Evolutionary conservation across 768 basidiomycete species (phyloP).

Genomic region (Infundibulicybe gibba): DNA sequence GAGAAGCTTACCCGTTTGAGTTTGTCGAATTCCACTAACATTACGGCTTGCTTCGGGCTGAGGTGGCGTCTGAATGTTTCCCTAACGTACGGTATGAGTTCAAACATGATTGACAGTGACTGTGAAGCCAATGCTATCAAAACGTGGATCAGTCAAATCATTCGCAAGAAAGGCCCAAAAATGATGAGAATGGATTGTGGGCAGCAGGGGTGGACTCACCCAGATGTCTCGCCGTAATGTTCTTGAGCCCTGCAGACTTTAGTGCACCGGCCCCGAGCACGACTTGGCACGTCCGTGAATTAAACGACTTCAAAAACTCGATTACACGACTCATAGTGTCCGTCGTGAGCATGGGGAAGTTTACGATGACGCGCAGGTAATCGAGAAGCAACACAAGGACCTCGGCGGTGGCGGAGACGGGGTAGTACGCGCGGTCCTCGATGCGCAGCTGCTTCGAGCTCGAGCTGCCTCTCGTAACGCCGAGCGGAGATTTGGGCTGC

Average conservation of each 20-base stretch:
- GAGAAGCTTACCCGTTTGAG: constrained; percentile 78
- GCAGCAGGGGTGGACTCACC: constrained; percentile 41
- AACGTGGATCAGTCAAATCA: not conserved
- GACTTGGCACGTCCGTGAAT: constrained; percentile 96
- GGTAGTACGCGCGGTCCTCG: constrained; percentile 82
- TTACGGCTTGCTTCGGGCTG: constrained; percentile 91
- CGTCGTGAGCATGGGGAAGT: constrained; percentile 84
- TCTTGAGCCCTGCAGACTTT: constrained; percentile 94
- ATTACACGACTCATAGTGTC: constrained; percentile 94
- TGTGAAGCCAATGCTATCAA: constrained; percentile 87
- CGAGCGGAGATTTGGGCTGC: constrained; percentile 10
- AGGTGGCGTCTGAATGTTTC: constrained; percentile 94
- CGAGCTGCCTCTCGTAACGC: constrained; percentile 5
- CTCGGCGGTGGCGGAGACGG: constrained; percentile 81
- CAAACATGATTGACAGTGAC: constrained; percentile 89
- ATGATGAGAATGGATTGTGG: too few species aligned
- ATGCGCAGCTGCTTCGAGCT: constrained; percentile 64
- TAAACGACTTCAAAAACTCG: constrained; percentile 96
- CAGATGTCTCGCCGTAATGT: constrained; percentile 97
- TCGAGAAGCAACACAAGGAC: constrained; percentile 72
- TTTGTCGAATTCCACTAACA: constrained; percentile 98
- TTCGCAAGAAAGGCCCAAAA: not conserved
- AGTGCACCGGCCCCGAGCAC: constrained; percentile 99
- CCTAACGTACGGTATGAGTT: constrained; percentile 92
- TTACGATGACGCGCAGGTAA: constrained; percentile 86